Percentiles rank a stretch among this genome's conserved stretches.
These are phyloP conservation scores for Dimargaris cristalligena DNA, from an alignment of 192 early-diverging fungal genomes.

Conservation along the genomic window DNA sequence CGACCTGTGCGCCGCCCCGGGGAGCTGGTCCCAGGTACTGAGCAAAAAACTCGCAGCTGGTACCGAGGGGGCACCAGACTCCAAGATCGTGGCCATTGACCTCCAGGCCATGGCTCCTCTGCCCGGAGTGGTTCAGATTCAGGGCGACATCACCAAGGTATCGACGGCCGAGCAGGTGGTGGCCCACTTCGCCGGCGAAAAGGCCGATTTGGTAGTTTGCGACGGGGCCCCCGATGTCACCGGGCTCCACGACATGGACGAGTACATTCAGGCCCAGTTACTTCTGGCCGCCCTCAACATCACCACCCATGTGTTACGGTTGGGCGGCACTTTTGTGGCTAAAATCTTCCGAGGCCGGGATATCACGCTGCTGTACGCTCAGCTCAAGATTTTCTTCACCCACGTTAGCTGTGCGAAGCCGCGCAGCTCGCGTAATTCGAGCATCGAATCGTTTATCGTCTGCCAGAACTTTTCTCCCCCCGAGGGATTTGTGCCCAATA, in stretches of 20 bases:
- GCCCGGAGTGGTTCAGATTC: conserved; percentile 80
- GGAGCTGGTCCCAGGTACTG: conserved; percentile 93
- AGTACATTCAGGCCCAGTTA: conserved; percentile 96
- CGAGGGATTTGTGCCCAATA: conserved; percentile 64
- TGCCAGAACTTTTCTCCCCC: conserved; percentile 84
- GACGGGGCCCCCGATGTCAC: conserved; percentile 96
- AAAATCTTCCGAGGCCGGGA: conserved; percentile 97
- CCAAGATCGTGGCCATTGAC: conserved; percentile 88
- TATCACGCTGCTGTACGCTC: conserved; percentile 75
- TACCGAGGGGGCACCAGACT: conserved; percentile 15
- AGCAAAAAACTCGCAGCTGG: conserved; percentile 39
- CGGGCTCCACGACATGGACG: conserved; percentile 96
- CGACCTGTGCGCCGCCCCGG: conserved; percentile 94
- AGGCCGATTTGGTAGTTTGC: conserved; percentile 88
- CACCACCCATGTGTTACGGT: conserved; percentile 78
- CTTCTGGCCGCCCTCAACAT: conserved; percentile 92
- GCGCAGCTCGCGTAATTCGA: conserved; percentile 80
- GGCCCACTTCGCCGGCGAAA: conserved; percentile 68
- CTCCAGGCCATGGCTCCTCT: conserved; percentile 93
- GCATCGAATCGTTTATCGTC: conserved; percentile 78
- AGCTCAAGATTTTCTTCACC: conserved; percentile 85
- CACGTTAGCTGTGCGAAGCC: conserved; percentile 85
- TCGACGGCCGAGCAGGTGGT: conserved; percentile 85
- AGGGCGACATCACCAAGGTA: conserved; percentile 94
- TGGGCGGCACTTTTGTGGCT: conserved; percentile 88